Conservation (phyloP, 2,329 filamentous ascomycete genomes). For the Sclerotinia nivalis region DNA sequence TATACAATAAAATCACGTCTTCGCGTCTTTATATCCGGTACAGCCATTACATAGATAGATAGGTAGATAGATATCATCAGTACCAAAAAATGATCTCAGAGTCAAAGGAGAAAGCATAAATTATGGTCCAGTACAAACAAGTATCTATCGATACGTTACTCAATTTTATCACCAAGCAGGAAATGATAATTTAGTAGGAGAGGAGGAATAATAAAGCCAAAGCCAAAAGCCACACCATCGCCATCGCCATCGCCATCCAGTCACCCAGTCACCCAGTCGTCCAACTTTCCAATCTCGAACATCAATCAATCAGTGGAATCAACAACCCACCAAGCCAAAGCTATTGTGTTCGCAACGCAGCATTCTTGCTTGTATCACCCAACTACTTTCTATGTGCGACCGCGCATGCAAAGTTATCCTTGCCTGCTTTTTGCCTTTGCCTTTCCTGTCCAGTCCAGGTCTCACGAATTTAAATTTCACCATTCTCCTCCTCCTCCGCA, state of each 20-base stretch:
- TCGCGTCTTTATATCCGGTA: not conserved
- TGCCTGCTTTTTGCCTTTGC: not conserved
- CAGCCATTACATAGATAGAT: not conserved
- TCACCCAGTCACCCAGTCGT: not conserved
- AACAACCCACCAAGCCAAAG: not conserved
- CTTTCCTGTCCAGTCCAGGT: not conserved
- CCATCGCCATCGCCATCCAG: not conserved
- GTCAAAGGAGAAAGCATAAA: not conserved
- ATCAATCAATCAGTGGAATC: not conserved
- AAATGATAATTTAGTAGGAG: not conserved
- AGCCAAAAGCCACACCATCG: not conserved
- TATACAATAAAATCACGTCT: not conserved
- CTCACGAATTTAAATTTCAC: not conserved
- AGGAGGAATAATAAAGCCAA: not conserved
- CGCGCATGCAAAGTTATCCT: conserved; percentile 1
- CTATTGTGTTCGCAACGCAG: not conserved
- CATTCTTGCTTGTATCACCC: not conserved
- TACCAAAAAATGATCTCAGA: not conserved
- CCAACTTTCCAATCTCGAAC: not conserved
- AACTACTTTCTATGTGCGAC: not conserved
- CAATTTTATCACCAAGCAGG: not conserved
- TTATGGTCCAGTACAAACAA: not conserved
- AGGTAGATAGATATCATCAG: not conserved
- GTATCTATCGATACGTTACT: not conserved
- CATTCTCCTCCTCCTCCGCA: not conserved